Base-by-base conservation (phyloP, 176 grass and related monocot genomes). In the Aegilops speltoides region DNA sequence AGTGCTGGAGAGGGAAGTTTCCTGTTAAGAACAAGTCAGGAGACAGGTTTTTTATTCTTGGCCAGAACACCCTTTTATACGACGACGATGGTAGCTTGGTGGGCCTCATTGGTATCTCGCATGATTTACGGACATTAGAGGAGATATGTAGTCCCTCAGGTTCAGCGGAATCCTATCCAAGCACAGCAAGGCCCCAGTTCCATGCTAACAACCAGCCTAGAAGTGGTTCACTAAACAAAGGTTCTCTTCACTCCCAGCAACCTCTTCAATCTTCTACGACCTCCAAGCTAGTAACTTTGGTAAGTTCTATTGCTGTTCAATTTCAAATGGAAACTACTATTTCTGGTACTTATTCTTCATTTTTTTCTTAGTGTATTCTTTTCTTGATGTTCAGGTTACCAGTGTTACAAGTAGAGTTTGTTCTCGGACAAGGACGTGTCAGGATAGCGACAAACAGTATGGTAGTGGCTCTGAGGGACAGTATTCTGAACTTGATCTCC, bases 1-100 rank as follows among this genome's bases (percentile, higher is more conserved):
- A 94, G 80, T 92, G 89, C 56, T 98, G 96, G 93, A 92, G 93
- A 71, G 96, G 96, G 15, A 96, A 96, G 46, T 95, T 98, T 46
- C 86, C 93, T 12, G 88, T 96, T 17, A 94, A 83, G 84, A 92
- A 89, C 25, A 98, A 96, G 86, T 86, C 84, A 40, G 96, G 93
- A 77, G 88, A 93, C 26, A 83, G 83, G 8, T 98, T 98, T 69
- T 60, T 90, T 68, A 76, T 93, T 73, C 79, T 94, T 32, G 85
- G 77, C 56, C 92, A 79, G 67, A 91, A 94, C 45, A 94, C 96
- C 17, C 96, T 90, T 74, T 94, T 98, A 76, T 90, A 98, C 56
- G 96, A 96, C 62, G 93, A 98, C 25, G 88, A 98, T 69, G 90
- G 88, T 77, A 89, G 84, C 65, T 86, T 98, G 59, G 65, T 98